Evolutionary conservation across 768 basidiomycete genomes (phyloP).

Genomic region (Postia placenta): DNA sequence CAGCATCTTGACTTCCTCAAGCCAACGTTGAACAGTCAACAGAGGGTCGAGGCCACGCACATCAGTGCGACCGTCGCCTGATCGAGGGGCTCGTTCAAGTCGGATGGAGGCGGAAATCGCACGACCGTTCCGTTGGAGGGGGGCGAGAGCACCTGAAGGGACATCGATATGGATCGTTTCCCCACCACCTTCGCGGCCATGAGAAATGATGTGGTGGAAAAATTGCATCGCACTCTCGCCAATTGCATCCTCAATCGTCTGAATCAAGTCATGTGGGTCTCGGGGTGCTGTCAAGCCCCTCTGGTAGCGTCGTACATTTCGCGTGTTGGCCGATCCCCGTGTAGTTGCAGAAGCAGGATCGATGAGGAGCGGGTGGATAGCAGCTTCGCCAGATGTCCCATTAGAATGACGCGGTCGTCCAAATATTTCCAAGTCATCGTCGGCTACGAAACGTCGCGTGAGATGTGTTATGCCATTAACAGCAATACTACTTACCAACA

Average conservation of each 20-base stretch:
- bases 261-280: conserved; percentile 48
- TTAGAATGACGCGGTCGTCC: conserved; percentile 51
- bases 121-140: conserved; percentile 46
- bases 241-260: conserved; percentile 77
- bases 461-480: neutral
- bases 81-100: conserved; percentile 47
- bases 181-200: conserved; percentile 41
- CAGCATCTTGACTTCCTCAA: conserved; percentile 78
- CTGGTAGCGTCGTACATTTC: conserved; percentile 49
- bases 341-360: conserved; percentile 46
- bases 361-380: conserved; percentile 76
- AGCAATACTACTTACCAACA: conserved; percentile 29
- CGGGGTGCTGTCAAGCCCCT: conserved; percentile 41
- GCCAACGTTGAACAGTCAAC: conserved; percentile 82
- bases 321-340: conserved; percentile 39
- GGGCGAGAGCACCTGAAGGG: conserved; percentile 55
- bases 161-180: conserved; percentile 79
- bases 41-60: conserved; percentile 64
- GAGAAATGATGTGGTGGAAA: conserved; percentile 75
- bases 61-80: conserved; percentile 33
- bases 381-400: conserved; percentile 56
- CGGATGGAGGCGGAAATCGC: conserved; percentile 52
- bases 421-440: conserved; percentile 57
- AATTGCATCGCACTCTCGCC: conserved; percentile 78
- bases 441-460: conserved; percentile 24